Conservation (phyloP, 2,329 filamentous ascomycete genomes). For the Blumeria graminis region DNA sequence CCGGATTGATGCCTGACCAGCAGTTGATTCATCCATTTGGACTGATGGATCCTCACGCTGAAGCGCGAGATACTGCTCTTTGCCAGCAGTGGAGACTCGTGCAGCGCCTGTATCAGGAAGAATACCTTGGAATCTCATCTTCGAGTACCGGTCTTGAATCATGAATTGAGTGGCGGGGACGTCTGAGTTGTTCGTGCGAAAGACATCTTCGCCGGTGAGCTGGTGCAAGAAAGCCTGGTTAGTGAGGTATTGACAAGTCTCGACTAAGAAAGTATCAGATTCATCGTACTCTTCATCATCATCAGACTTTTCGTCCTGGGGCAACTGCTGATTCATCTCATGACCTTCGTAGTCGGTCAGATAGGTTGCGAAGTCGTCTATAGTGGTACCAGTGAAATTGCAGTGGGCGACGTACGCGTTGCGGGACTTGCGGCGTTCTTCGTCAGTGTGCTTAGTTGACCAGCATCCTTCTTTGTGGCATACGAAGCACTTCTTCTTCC, state of each 20-base stretch:
- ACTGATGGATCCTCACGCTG: neutral
- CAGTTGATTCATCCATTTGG: neutral
- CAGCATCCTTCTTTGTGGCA: neutral
- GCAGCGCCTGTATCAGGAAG: neutral
- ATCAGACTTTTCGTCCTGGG: neutral
- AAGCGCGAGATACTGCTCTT: neutral
- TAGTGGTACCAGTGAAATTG: neutral
- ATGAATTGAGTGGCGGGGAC: neutral
- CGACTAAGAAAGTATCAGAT: no score
- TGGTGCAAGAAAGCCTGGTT: neutral
- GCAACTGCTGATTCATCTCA: neutral
- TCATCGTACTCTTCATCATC: neutral
- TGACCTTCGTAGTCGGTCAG: neutral
- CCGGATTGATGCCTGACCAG: neutral
- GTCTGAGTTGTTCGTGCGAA: neutral
- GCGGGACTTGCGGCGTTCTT: neutral
- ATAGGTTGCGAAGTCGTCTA: constrained; percentile 1
- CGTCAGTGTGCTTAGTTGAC: neutral
- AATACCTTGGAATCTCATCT: neutral
- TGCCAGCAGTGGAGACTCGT: neutral
- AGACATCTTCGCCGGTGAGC: neutral
- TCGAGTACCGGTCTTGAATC: neutral
- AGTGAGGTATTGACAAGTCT: neutral
- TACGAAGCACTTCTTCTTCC: constrained; percentile 1
- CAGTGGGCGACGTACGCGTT: neutral